Conservation (phyloP, 768 basidiomycete species). For the Baorangia bicolor region DNA sequence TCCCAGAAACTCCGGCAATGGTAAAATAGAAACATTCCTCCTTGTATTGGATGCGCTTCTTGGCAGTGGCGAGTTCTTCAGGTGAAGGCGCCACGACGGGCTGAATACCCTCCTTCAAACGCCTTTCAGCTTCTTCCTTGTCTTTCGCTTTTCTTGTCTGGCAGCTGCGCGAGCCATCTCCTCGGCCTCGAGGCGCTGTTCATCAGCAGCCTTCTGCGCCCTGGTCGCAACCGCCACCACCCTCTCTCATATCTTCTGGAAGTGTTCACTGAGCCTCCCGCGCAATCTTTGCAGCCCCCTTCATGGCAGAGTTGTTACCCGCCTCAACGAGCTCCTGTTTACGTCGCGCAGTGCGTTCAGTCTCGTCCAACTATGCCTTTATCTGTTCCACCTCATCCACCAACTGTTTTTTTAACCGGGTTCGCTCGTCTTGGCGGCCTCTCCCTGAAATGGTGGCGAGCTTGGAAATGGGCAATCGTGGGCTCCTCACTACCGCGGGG, state of each 20-base stretch:
- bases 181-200: constrained; percentile 10
- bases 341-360: too few relatives aligned
- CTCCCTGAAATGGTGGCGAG: background rate
- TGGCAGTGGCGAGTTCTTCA: constrained; percentile 3
- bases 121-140: too few relatives aligned
- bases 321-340: constrained; percentile 3
- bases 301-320: constrained; percentile 1
- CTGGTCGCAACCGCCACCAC: background rate
- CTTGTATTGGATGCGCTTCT: constrained; percentile 11
- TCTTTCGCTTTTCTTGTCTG: too few relatives aligned
- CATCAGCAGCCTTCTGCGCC: too few relatives aligned
- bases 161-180: too few relatives aligned
- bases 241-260: background rate
- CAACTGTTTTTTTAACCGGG: too few relatives aligned
- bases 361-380: background rate
- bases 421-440: background rate
- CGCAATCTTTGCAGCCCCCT: background rate
- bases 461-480: background rate
- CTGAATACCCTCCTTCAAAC: too few relatives aligned
- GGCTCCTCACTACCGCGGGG: background rate
- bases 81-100: too few relatives aligned
- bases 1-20: constrained; percentile 30
- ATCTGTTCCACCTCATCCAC: background rate
- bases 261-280: background rate
- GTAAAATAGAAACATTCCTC: constrained; percentile 31